Evolutionary conservation across 495 filamentous ascomycete species (phyloP), one percentile per base, ranked within the genome.

Genomic region (Lepraria neglecta): DNA sequence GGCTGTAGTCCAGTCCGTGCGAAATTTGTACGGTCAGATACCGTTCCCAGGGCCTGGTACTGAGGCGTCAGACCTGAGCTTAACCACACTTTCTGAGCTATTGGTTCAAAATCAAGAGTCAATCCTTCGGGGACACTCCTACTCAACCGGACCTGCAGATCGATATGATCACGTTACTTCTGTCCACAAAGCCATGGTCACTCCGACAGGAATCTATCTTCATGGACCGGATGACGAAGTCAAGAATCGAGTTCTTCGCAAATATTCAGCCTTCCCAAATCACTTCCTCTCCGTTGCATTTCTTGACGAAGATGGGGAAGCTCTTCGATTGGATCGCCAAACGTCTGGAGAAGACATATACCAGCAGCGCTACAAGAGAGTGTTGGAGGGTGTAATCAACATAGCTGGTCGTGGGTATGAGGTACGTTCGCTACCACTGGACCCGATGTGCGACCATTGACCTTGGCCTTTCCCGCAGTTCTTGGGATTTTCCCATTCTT

Each of bases 401-500:
- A 82, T 94, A 45, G 87, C 79, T 15, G 88, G 84, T 5, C 78
- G 85, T 12, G 54, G 65, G 0, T 95, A 84, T 67, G 68, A 71
- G 54, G 67, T 68, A 60, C 11, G 38, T 58, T 24, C 10, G n/a
- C 6, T 14, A 15, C 44, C 30, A 21, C 3, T 42, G 1, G 4
- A 0, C n/a, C 12, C 2, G 27, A 7, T 17, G 6, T 3, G 15
- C 38, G 2, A 0, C 5, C 9, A 45, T 58, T 59, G 33, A 61
- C 46, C 19, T 42, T 42, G 27, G 6, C 1, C n/a, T 38, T 24
- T 24, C 24, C 24, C 2, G 24, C 24, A 68, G 7, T 92, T 92
- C 66, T 74, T 92, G 1, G 90, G 89, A 2, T 95, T 92, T 68
- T 92, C 88, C 0, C 88, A 91, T 69, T 91, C 88, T 0, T 90